phyloP scores from a whole-genome alignment of 192 early-diverging fungal species.

The Backusella mclennaniae region DNA sequence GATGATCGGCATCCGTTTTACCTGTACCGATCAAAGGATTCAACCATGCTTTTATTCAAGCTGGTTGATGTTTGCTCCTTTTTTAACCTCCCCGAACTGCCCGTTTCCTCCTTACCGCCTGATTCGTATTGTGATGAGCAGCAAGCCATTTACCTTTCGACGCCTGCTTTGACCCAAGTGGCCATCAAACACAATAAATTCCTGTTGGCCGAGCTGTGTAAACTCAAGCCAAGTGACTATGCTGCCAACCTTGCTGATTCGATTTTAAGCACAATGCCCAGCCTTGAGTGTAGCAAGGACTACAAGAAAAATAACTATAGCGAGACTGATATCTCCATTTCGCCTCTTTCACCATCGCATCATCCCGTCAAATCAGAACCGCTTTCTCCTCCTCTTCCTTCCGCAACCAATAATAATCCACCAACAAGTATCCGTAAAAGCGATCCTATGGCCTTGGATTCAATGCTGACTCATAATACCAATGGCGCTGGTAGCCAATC shows the following conservation, averaged over 20 bases:
- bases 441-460: constrained; percentile 32
- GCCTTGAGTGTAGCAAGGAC: neutral
- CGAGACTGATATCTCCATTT: neutral
- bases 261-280: neutral
- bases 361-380: neutral
- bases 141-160: neutral
- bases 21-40: neutral
- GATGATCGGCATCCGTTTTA: constrained; percentile 2
- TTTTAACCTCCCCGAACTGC: constrained; percentile 8
- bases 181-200: constrained; percentile 16
- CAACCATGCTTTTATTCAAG: constrained; percentile 10
- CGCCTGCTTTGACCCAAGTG: neutral
- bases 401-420: neutral
- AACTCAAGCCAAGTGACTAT: constrained; percentile 5
- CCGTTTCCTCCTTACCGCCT: neutral
- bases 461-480: constrained; percentile 24
- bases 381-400: neutral
- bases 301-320: neutral
- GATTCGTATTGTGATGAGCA: constrained; percentile 6
- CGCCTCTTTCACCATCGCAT: neutral
- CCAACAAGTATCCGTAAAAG: neutral
- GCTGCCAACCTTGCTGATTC: constrained; percentile 11
- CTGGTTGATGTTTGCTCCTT: constrained; percentile 3
- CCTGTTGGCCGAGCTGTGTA: constrained; percentile 8
- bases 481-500: constrained; percentile 18